These are phyloP conservation scores for Scedosporium aurantiacum DNA, from an alignment of 2,329 filamentous ascomycete species.

Conservation along the genomic window DNA sequence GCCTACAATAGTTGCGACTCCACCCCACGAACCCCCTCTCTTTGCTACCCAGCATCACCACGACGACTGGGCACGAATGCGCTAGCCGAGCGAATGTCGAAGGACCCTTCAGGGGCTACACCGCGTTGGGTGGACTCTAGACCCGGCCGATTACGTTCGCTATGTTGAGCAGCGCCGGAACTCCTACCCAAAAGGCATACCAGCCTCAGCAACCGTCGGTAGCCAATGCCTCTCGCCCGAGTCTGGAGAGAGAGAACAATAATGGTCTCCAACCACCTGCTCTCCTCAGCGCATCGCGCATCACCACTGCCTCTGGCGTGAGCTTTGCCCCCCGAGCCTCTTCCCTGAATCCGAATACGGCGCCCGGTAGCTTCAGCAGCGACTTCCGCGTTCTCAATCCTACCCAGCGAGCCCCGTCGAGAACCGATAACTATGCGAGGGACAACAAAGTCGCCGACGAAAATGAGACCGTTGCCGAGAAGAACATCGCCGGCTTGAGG, in stretches of 20 bases:
- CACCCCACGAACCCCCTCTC: not conserved
- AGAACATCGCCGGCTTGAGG: slow-evolving; percentile 62
- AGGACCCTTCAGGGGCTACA: slow-evolving; percentile 1
- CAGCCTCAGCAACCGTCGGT: slow-evolving; percentile 22
- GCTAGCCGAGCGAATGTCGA: slow-evolving; percentile 5
- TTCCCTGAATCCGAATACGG: slow-evolving; percentile 59
- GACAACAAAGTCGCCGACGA: slow-evolving; percentile 52
- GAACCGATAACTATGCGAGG: slow-evolving; percentile 32
- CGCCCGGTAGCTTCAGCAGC: slow-evolving; percentile 79
- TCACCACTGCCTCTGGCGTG: slow-evolving; percentile 40
- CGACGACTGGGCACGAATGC: not conserved
- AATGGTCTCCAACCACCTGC: slow-evolving; percentile 34
- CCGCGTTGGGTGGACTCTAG: slow-evolving; percentile 6
- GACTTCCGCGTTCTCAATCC: slow-evolving; percentile 68
- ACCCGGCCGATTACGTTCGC: slow-evolving; percentile 13
- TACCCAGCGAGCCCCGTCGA: slow-evolving; percentile 51
- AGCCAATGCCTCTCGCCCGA: slow-evolving; percentile 30
- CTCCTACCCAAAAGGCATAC: slow-evolving; percentile 42
- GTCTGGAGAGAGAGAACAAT: slow-evolving; percentile 44
- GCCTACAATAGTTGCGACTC: no score
- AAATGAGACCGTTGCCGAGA: slow-evolving; percentile 47
- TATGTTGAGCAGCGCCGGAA: slow-evolving; percentile 43
- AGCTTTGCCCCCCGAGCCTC: slow-evolving; percentile 55
- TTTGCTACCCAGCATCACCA: not conserved
- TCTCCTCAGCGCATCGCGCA: slow-evolving; percentile 30